A percentile compares a stretch with the other conserved stretches of the same genome.
phyloP scores from a whole-genome alignment of 352 stramenopile species.

The Phytophthora constricta region DNA sequence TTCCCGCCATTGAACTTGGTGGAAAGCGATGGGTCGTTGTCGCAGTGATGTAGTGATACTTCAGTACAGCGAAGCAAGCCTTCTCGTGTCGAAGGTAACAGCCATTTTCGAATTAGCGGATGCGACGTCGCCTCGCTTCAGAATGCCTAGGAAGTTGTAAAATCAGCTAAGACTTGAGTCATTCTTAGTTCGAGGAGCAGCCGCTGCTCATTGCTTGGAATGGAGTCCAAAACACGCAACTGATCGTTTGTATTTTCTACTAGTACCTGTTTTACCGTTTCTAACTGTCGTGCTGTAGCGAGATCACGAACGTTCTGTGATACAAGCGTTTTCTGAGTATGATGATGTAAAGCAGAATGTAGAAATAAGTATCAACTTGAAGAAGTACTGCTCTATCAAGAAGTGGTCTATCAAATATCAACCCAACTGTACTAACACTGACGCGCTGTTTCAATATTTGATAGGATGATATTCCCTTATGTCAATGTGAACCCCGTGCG shows the following conservation, averaged over 20 bases:
- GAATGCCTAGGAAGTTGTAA: not conserved
- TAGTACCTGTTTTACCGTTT: not conserved
- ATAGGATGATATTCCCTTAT: not conserved
- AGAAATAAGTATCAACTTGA: not conserved
- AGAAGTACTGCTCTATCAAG: not conserved
- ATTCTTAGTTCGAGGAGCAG: not conserved
- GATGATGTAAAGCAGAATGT: conserved; percentile 6
- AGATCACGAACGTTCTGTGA: not conserved
- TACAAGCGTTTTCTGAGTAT: conserved; percentile 1
- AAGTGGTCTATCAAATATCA: no score
- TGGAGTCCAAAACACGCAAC: not conserved
- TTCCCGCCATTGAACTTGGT: not conserved
- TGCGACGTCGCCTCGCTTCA: no score
- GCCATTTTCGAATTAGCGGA: not conserved
- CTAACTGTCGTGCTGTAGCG: not conserved
- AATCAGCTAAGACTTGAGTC: not conserved
- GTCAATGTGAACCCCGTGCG: not conserved
- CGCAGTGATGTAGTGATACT: not conserved
- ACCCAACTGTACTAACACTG: not conserved
- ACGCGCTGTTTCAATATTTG: not conserved
- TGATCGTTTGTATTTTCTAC: not conserved
- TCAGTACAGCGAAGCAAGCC: not conserved
- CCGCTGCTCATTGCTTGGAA: not conserved
- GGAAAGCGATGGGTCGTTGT: not conserved
- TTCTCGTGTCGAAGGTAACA: no score